Evolutionary conservation across 23 red algal species (phyloP), one percentile per base, ranked within the genome.

Genomic region (Gracilariopsis chorda): DNA sequence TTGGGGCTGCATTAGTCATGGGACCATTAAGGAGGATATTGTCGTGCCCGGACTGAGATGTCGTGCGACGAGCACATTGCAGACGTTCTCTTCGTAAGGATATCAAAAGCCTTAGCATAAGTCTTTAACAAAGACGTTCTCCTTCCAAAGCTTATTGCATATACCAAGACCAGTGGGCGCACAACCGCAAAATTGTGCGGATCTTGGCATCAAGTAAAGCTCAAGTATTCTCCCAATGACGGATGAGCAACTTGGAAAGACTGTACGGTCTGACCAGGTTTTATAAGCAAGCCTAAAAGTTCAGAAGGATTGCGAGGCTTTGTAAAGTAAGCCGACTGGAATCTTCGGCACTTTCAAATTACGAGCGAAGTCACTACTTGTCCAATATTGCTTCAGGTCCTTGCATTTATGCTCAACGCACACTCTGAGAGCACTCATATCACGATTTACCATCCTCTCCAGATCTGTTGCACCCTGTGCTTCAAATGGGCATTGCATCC

Each of bases 121-220:
- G 77, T 82, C 12, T 82, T 91, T 82, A 57, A 48, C 23, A 75
- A 91, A 61, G 77, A 80, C 3, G 6, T 65, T 70, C 53, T 91
- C 34, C 34, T 80, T 71, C 73, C 73, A 21, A 52, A 58, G 43
- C 48, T 91, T 55, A 59, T 82, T 79, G 72, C 61, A 63, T 47
- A 62, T 35, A 51, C 43, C 20, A 77, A 62, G 72, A 36, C 8
- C 35, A 57, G 33, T 21, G 9, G 48, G 23, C 74, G 25, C 14
- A 80, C 48, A 23, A n/a, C n/a, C n/a, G n/a, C n/a, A n/a, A n/a
- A n/a, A n/a, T n/a, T n/a, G n/a, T n/a, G n/a, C n/a, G n/a, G n/a
- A n/a, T n/a, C n/a, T n/a, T n/a, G n/a, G n/a, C n/a, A n/a, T n/a
- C n/a, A n/a, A n/a, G n/a, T n/a, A n/a, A n/a, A n/a, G n/a, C n/a